Conservation (phyloP, 441 rosid species). For the Breynia disticha region DNA sequence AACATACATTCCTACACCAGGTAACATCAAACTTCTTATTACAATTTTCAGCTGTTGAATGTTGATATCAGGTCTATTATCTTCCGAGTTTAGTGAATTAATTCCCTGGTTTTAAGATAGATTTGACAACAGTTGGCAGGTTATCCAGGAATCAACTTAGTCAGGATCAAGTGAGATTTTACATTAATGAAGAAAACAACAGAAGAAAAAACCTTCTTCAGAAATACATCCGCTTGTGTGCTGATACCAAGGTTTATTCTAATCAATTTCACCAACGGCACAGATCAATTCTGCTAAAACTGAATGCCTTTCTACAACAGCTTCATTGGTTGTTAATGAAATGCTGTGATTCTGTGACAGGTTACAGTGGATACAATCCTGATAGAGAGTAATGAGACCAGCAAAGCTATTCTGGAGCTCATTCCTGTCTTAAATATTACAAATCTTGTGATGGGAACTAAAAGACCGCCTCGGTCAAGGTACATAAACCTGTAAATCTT, state of each 20-base stretch:
- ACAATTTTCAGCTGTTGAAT: not conserved
- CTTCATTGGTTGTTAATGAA: not conserved
- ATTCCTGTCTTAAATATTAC: conserved; percentile 54
- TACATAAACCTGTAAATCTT: conserved; percentile 6
- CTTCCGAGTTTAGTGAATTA: not conserved
- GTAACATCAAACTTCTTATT: conserved; percentile 15
- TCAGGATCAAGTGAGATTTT: conserved; percentile 38
- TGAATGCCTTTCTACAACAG: too few species aligned
- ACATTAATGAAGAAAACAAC: conserved; percentile 49
- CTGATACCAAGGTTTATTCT: conserved; percentile 30
- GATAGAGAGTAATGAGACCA: conserved; percentile 33
- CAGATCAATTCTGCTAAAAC: not conserved
- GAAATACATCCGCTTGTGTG: conserved; percentile 43
- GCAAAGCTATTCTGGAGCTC: conserved; percentile 50
- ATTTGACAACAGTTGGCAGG: conserved; percentile 34
- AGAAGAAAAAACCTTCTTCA: conserved; percentile 40
- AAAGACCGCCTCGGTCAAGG: conserved; percentile 29
- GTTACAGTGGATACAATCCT: conserved; percentile 52
- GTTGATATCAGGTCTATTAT: not conserved
- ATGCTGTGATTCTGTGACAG: conserved; percentile 16
- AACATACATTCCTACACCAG: conserved; percentile 46
- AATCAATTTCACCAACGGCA: not conserved
- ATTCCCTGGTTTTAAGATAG: not conserved
- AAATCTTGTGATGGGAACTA: conserved; percentile 46
- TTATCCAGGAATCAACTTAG: conserved; percentile 43